Base-by-base conservation (phyloP, 768 basidiomycete genomes). In the Boletus huronensis region DNA sequence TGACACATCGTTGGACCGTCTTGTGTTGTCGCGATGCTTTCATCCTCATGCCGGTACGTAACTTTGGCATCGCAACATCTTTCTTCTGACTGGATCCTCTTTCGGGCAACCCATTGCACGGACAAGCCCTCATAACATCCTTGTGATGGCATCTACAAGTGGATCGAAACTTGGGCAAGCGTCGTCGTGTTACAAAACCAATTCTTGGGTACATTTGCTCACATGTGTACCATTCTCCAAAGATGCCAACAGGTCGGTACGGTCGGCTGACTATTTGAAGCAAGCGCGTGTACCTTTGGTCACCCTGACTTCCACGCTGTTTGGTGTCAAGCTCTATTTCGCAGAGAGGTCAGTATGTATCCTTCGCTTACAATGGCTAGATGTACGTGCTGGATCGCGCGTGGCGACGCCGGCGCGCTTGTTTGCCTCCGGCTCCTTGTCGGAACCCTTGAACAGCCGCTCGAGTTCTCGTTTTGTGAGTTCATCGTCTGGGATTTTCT, bases 351-450 rank as follows among this genome's bases (percentile, higher is more conserved):
- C 28, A 32, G 25, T 16, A 13, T 9, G 28, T 17, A 3, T 19
- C 17, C 13, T 5, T 16, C 6, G 10, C 23, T 26, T 10, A n/a
- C 29, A 25, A n/a, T 6, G 17, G 2, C 13, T 23, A 1, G 9
- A 39, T 47, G 26, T 52, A 58, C 50, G 19, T 14, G 50, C 40
- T 53, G 70, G 61, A 29, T 68, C 58, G 6, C 66, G 55, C 1
- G 61, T 50, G 39, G 70, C 69, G 16, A 51, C 67, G 6, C 70
- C 69, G 0, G 65, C 66, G 6, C 70, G 62, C 48, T 45, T 71
- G 59, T 64, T 66, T 8, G 64, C 69, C 3, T 69, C 65, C 6
- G 63, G 58, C 7, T 58, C 48, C 50, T 63, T 55, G 31, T 52
- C 36, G 3, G 32, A 38, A 10, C 54, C 54, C n/a, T 50, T 47